Evolutionary conservation across 2,329 filamentous ascomycete species (phyloP).

Genomic region (Camillea tinctor): DNA sequence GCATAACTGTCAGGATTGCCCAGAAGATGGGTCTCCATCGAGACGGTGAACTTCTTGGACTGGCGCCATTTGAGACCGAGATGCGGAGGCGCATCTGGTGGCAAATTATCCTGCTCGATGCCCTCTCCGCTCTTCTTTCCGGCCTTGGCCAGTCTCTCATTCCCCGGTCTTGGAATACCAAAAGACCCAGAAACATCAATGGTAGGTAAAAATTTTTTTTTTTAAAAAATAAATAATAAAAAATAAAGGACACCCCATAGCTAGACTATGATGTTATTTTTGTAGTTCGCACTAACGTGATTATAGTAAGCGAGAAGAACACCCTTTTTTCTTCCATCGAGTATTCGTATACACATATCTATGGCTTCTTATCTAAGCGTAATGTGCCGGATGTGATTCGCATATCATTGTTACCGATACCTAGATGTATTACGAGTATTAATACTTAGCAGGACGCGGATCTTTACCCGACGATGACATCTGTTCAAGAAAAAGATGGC

Average conservation of each 20-base stretch:
- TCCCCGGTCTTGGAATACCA: conserved; percentile 55
- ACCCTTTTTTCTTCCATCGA: background rate
- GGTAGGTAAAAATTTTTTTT: background rate
- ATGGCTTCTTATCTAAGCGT: background rate
- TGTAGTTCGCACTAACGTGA: background rate
- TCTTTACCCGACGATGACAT: conserved; percentile 51
- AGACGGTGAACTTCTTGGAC: conserved; percentile 55
- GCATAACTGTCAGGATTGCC: conserved; percentile 61
- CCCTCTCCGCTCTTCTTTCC: conserved; percentile 56
- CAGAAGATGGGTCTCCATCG: conserved; percentile 67
- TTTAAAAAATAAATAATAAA: no score
- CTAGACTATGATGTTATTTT: background rate
- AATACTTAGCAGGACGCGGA: conserved; percentile 45
- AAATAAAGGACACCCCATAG: no score
- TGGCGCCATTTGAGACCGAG: conserved; percentile 63
- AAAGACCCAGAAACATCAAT: conserved; percentile 56
- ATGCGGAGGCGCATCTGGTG: conserved; percentile 69
- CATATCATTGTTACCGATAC: background rate
- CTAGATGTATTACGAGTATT: background rate
- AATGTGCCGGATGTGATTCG: background rate
- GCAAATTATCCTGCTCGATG: conserved; percentile 59
- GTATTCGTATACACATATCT: background rate
- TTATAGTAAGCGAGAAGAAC: background rate
- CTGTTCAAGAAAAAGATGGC: conserved; percentile 51
- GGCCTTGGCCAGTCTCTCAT: conserved; percentile 54